Evolutionary conservation across 305 asterid species (phyloP), one percentile per base, ranked within the genome.

Genomic region (Caryopteris hybrid): DNA sequence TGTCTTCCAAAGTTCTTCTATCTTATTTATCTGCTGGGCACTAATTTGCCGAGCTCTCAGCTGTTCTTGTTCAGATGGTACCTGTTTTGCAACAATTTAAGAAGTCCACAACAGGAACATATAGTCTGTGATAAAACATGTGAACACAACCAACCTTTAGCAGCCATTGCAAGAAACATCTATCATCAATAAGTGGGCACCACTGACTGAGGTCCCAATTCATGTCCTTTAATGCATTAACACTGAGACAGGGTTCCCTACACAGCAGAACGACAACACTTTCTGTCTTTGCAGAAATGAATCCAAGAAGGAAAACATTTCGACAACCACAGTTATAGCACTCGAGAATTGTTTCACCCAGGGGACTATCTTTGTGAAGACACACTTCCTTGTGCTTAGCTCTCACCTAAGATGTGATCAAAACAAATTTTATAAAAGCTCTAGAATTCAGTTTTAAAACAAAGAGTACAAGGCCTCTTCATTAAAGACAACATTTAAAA

Each of bases 321-420:
- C 99, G 87, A 69, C 99, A 95, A 45, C 99, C 99, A 86, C 99
- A 95, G 77, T 89, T 95, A 72, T 95, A 95, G 78, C 99, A 95
- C 80, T 95, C 99, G 0, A 95, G 87, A 61, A 95, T 95, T 25
- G 99, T 95, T 81, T 95, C 99, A 73, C 99, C 99, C 61, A 95
- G 82, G 38, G 99, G 99, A 74, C 98, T 95, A 73, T 95, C 99
- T 79, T 95, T 95, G 85, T 95, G 99, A 75, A 95, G 97, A 68
- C 99, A 95, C 69, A 95, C 99, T 81, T 95, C 99, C 85, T 95
- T 95, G 83, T 95, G 99, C 74, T 95, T 95, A 53, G 99, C 97
- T 68, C 99, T 90, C 77, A 95, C 99, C 99, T 95, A 52, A 25
- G 27, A 70, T 33, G 43, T 39, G 25, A 51, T 68, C 59, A 66